These are phyloP conservation scores for Sordariomycetes sp. DNA, from an alignment of 2,329 filamentous ascomycete species.

Conservation along the genomic window DNA sequence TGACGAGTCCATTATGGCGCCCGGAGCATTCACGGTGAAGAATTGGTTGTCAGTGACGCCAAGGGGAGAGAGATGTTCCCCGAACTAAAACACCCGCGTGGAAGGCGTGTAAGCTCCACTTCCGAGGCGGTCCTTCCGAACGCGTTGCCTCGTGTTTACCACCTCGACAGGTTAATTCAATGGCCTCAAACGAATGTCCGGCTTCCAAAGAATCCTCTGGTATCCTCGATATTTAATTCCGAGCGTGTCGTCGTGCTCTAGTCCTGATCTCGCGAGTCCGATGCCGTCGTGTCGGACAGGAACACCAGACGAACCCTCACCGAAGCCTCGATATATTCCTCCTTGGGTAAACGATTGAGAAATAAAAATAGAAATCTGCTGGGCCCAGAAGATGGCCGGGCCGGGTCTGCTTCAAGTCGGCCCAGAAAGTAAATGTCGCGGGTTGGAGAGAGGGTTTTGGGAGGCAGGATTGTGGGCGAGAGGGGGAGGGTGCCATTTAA, in stretches of 20 bases:
- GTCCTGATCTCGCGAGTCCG: not conserved
- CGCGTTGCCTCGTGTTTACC: not conserved
- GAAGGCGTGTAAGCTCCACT: not conserved
- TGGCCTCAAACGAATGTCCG: not conserved
- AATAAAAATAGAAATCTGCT: not conserved
- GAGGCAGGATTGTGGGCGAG: not conserved
- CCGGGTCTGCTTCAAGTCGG: not conserved
- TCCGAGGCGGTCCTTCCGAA: not conserved
- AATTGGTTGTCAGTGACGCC: slow-evolving; percentile 8
- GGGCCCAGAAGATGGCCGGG: not conserved
- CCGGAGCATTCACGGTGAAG: slow-evolving; percentile 8
- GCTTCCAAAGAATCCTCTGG: not conserved
- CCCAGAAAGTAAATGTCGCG: not conserved
- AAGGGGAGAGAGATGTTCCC: not conserved
- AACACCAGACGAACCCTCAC: not conserved
- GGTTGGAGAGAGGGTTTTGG: not conserved
- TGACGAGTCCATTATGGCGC: slow-evolving; percentile 28
- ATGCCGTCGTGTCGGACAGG: not conserved
- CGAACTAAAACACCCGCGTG: not conserved
- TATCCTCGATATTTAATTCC: not conserved
- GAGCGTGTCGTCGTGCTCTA: not conserved
- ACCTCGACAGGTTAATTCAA: not conserved
- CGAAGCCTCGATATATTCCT: not conserved
- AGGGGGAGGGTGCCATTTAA: slow-evolving; percentile 3
- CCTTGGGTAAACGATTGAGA: not conserved